phyloP scores from a whole-genome alignment of 805 yeast species.

The Brettanomyces anomalus region DNA sequence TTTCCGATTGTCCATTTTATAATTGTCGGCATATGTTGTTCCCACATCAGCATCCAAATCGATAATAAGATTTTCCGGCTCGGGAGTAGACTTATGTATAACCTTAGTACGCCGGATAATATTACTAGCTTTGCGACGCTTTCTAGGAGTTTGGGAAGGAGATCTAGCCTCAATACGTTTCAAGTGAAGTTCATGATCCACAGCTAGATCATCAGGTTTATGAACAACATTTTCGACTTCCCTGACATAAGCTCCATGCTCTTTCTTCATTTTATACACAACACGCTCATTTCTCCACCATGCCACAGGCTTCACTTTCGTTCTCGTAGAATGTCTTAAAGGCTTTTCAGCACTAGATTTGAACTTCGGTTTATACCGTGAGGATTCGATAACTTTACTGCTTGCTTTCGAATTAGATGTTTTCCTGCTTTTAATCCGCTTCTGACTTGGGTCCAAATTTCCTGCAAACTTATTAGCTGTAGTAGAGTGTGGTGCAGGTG shows the following conservation, averaged over 20 bases:
- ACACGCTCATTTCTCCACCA: conserved; percentile 80
- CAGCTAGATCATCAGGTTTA: conserved; percentile 24
- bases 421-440: too few species aligned
- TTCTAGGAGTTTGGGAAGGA: background rate
- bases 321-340: conserved; percentile 56
- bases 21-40: background rate
- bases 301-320: conserved; percentile 62
- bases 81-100: background rate
- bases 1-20: background rate
- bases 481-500: too few species aligned
- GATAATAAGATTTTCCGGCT: background rate
- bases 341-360: conserved; percentile 18
- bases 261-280: conserved; percentile 39
- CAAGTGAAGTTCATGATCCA: background rate
- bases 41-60: background rate
- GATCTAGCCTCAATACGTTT: background rate
- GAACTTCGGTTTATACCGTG: conserved; percentile 10
- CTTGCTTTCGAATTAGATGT: background rate
- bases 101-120: background rate
- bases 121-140: background rate
- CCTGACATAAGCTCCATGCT: conserved; percentile 43
- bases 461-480: too few species aligned
- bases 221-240: conserved; percentile 53
- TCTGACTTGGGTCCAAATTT: background rate
- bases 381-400: background rate